phyloP scores from a whole-genome alignment of 768 basidiomycete species.

The Cystobasidium tubakii region DNA sequence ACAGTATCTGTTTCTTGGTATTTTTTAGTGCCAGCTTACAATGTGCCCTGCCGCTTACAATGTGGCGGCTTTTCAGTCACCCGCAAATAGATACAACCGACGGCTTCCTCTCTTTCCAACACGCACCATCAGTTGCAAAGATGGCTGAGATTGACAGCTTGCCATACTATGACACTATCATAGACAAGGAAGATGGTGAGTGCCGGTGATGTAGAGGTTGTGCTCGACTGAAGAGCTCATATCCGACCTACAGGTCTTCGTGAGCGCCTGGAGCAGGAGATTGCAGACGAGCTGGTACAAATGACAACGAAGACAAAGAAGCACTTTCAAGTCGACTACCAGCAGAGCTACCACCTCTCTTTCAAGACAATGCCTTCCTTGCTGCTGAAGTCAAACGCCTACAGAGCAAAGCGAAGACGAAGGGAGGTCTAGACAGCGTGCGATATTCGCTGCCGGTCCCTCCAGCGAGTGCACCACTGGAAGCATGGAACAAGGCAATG shows the following conservation, averaged over 20 bases:
- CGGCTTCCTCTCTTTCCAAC: too few relatives aligned
- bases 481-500: conserved; percentile 69
- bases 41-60: too few relatives aligned
- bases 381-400: conserved; percentile 69
- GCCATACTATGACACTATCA: conserved; percentile 90
- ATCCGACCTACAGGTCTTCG: conserved; percentile 18
- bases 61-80: too few relatives aligned
- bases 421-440: conserved; percentile 59
- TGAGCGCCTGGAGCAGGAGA: conserved; percentile 20
- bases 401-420: conserved; percentile 62
- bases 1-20: too few relatives aligned
- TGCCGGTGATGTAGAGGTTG: conserved; percentile 45
- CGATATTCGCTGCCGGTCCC: conserved; percentile 66
- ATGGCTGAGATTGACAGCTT: conserved; percentile 63
- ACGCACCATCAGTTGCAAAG: too few relatives aligned
- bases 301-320: conserved; percentile 18
- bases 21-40: too few relatives aligned
- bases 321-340: background rate
- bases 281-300: conserved; percentile 6
- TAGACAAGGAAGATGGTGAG: conserved; percentile 57
- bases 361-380: conserved; percentile 55
- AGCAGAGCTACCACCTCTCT: conserved; percentile 14
- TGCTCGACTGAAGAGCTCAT: too few relatives aligned
- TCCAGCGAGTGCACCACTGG: conserved; percentile 63
- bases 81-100: too few relatives aligned